A percentile compares a stretch with the other conserved stretches of the same genome.
These are phyloP conservation scores for Colletotrichum sp. DNA, from an alignment of 2,329 filamentous ascomycete genomes.

Conservation along the genomic window DNA sequence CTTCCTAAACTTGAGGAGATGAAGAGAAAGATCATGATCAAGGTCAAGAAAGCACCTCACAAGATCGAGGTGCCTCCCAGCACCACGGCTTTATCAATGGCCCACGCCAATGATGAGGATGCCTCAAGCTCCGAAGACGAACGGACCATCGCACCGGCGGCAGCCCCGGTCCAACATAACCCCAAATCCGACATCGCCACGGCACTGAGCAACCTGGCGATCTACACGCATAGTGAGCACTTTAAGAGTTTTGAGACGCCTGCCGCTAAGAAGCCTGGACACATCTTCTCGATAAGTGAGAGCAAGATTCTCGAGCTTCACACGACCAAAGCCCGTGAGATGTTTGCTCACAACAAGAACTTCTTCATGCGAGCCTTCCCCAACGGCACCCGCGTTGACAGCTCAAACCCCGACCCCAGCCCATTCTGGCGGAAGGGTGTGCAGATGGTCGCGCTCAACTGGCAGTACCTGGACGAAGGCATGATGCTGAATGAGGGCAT, in stretches of 20 bases:
- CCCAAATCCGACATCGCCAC: constrained; percentile 70
- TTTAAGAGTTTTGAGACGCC: constrained; percentile 76
- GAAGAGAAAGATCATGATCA: constrained; percentile 80
- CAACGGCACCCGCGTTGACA: constrained; percentile 76
- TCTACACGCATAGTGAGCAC: constrained; percentile 87
- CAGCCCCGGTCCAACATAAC: constrained; percentile 33
- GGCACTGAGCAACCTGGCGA: constrained; percentile 73
- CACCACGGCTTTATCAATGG: constrained; percentile 36
- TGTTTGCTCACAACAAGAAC: constrained; percentile 86
- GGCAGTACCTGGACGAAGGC: constrained; percentile 92
- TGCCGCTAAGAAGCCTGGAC: constrained; percentile 61
- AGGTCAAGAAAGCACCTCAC: constrained; percentile 69
- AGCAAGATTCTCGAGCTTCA: constrained; percentile 68
- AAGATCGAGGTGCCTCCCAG: constrained; percentile 34
- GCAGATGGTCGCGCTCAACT: constrained; percentile 98
- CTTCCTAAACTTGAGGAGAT: constrained; percentile 77
- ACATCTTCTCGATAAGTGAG: constrained; percentile 91
- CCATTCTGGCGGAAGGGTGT: constrained; percentile 92
- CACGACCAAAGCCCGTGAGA: constrained; percentile 69
- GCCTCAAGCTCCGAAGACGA: constrained; percentile 52
- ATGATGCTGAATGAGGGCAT: constrained; percentile 98
- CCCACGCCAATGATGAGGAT: constrained; percentile 39
- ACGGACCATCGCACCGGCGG: constrained; percentile 10
- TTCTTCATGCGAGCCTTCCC: constrained; percentile 95
- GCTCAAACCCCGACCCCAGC: constrained; percentile 93